Base-by-base conservation (phyloP, 306 rosid species). In the Sophora flavescens region DNA sequence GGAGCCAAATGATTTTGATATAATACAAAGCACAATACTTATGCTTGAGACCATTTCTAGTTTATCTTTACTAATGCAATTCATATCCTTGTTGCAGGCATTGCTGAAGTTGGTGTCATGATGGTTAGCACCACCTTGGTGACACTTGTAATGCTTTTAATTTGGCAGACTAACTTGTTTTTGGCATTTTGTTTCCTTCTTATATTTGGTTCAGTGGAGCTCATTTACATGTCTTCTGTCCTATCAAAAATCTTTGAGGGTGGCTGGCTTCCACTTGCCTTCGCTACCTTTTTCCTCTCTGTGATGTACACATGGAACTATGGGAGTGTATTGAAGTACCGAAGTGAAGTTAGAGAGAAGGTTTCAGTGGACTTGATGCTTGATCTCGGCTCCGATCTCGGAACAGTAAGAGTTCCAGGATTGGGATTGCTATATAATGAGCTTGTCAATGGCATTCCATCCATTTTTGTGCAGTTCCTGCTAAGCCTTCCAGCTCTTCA, bases 101-200 rank as follows among this genome's bases (percentile, higher is more conserved):
- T 95, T 63, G 98, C 98, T 79, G 98, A 95, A 93, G 98, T 95
- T 62, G 98, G 97, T 48, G 98, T 95, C 48, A 95, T 95, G 99
- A 83, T 95, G 63, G 99, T 90, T 78, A 95, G 92, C 90, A 95
- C 97, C 63, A 81, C 72, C 74, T 91, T 95, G 85, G 99, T 95
- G 77, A 88, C 97, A 75, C 89, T 95, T 51, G 97, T 85, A 44
- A 92, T 92, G 99, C 92, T 95, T 74, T 86, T 95, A 72, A 92
- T 95, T 72, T 95, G 99, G 99, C 90, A 90, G 86, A 92, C 94
- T 73, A 92, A 95, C 90, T 76, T 95, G 78, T 84, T 95, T 59
- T 50, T 92, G 75, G 96, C 91, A 54, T 6, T 92, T 18, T 86
- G 87, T 74, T 92, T 95, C 83, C 87, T 87, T 1, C 81, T 95